A percentile compares a stretch with the other conserved stretches of the same genome.
phyloP scores from a whole-genome alignment of 805 yeast genomes.

The Wickerhamiella qilinensis region DNA sequence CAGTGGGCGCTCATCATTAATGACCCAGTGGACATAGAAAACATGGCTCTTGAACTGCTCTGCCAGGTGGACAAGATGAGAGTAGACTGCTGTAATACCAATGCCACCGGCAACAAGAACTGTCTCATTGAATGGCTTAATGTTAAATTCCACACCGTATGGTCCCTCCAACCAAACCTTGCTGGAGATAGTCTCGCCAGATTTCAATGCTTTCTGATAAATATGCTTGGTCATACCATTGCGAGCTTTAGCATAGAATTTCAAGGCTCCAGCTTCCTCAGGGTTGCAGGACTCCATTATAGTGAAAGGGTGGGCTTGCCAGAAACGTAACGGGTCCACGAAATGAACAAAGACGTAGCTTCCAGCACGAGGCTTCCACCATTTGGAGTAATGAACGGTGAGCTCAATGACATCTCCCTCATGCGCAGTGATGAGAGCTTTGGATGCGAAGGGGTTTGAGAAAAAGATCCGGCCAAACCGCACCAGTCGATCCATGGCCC shows the following conservation, averaged over 20 bases:
- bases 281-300: constrained; percentile 15
- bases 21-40: constrained; percentile 43
- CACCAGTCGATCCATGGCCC: constrained; percentile 50
- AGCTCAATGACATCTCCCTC: constrained; percentile 23
- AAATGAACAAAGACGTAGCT: constrained; percentile 41
- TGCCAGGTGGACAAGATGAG: constrained; percentile 3
- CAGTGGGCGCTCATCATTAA: constrained; percentile 36
- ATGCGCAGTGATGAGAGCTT: constrained; percentile 3
- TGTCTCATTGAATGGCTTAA: constrained; percentile 24
- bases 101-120: constrained; percentile 41
- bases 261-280: not conserved
- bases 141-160: constrained; percentile 27
- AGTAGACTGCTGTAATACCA: constrained; percentile 38
- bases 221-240: constrained; percentile 10
- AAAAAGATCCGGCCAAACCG: constrained; percentile 35
- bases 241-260: constrained; percentile 8
- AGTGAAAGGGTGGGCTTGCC: constrained; percentile 67
- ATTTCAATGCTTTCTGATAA: constrained; percentile 3
- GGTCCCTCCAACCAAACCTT: constrained; percentile 41
- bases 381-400: constrained; percentile 24
- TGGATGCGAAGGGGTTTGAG: constrained; percentile 2
- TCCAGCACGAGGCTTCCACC: constrained; percentile 36
- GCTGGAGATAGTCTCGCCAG: constrained; percentile 14
- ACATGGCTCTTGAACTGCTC: constrained; percentile 12
- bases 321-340: constrained; percentile 31